Evolutionary conservation across 768 basidiomycete genomes (phyloP), one percentile per base, ranked within the genome.

Genomic region (Strobilomyces confusus): DNA sequence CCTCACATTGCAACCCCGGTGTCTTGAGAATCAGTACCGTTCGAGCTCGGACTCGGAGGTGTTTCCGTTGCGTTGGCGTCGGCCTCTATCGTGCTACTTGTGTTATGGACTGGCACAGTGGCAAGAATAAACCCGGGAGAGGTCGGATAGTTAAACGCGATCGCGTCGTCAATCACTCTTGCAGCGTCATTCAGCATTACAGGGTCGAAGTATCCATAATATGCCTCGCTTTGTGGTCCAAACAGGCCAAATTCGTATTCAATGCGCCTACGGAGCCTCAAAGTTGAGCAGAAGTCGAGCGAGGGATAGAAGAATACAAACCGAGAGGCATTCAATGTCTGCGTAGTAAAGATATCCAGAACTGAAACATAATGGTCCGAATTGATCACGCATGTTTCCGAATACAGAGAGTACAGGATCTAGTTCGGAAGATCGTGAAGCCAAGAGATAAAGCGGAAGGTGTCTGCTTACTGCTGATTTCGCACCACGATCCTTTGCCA

Each of bases 1-100:
- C 58, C 79, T 62, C 62, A 86, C 93, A 95, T 95, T 1, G 93
- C 90, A 33, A 93, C 72, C 17, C 83, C 80, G 3, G 85, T 86
- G 55, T 77, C 78, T 64, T 65, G 42, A 38, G 58, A 48, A 48
- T 47, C 22, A 38, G 33, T 19, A 36, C 56, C 55, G 48, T 44
- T 57, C 12, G 63, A 19, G 29, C 25, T 37, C 38, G 65, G 29
- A n/a, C 25, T 37, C 38, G 65, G 29, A n/a, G 61, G 13, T 37
- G 56, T 25, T 23, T 50, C 47, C 22, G 61, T 59, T n/a, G 52
- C 58, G 36, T 58, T 61, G 29, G 59, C 47, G 29, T 64, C 66
- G 11, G 48, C 63, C 43, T 57, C 63, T 22, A 42, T 8, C 14
- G 26, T 52, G 15, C 29, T 55, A 13, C 84, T 84, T 7, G 85